These are phyloP conservation scores for Fusarium irregulare DNA, from an alignment of 2,329 filamentous ascomycete genomes.

Conservation along the genomic window DNA sequence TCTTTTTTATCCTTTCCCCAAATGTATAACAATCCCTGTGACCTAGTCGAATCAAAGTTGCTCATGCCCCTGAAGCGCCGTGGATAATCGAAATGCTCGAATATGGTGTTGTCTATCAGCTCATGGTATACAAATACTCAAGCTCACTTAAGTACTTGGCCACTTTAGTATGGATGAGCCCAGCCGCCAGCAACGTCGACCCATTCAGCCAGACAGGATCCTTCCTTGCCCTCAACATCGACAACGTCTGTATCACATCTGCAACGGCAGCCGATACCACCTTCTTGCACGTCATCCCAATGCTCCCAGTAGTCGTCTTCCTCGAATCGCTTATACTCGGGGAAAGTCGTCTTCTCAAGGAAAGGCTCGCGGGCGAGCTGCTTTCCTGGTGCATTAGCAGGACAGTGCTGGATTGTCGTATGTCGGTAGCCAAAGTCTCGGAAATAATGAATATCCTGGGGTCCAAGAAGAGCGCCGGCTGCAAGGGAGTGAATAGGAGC, in stretches of 20 bases:
- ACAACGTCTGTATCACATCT: constrained; percentile 97
- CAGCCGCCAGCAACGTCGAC: constrained; percentile 97
- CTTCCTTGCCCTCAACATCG: constrained; percentile 97
- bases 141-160: constrained; percentile 8
- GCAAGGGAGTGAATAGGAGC: constrained; percentile 98
- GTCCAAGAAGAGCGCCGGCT: constrained; percentile 84
- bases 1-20: constrained; percentile 33
- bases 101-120: constrained; percentile 2
- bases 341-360: constrained; percentile 82
- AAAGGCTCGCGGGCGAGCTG: constrained; percentile 85
- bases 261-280: constrained; percentile 96
- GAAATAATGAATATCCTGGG: constrained; percentile 96
- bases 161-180: constrained; percentile 63
- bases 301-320: constrained; percentile 97
- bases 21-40: constrained; percentile 28
- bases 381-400: constrained; percentile 89
- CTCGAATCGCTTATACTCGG: constrained; percentile 85
- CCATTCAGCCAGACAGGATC: constrained; percentile 95
- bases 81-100: constrained; percentile 18
- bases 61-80: constrained; percentile 32
- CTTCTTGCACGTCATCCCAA: constrained; percentile 89
- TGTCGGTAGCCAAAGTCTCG: constrained; percentile 98
- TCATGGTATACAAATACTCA: not conserved
- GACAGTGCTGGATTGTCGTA: constrained; percentile 98
- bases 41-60: constrained; percentile 34